Evolutionary conservation across 805 yeast species (phyloP), one percentile per base, ranked within the genome.

Genomic region (Candida boidinii): DNA sequence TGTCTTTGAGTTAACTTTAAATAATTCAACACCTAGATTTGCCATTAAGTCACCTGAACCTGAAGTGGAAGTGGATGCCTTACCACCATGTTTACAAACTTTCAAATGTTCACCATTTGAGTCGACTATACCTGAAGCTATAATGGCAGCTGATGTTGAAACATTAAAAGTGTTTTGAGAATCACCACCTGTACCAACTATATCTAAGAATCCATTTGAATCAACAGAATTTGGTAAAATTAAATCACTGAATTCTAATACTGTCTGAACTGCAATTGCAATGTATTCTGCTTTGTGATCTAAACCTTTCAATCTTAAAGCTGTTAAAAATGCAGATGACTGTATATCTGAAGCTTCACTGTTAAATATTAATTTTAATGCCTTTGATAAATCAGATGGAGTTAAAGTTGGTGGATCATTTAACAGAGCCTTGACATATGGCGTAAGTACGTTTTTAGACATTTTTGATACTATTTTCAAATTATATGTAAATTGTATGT

Each of bases 101-200:
- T 73, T 70, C 26, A 90, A 56, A 1, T 73, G 73, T n/a, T n/a
- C n/a, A n/a, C n/a, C n/a, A n/a, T n/a, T n/a, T n/a, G n/a, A n/a
- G 18, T 17, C 25, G 5, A 21, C 24, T 66, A 86, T 80, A 7
- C 98, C 99, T 0, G 97, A 85, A 0, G 87, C 92, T 2, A 92
- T 87, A 30, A 92, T 86, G 1, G 96, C 96, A 2, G 96, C 68
- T 3, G 96, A 84, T 0, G 98, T 92, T 12, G 94, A 81, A 2
- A 92, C 98, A 46, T 92, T 92, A 62, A 92, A 92, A 1, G 99
- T 92, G 53, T 92, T 81, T 51, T 92, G 95, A 2, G 96, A 96
- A 53, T 92, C 99, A 12, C 99, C 99, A 18, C 99, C 99, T 0
- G 99, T 92, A 2, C 99, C 99, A 5, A 92, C 99, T 20, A 92